These are phyloP conservation scores for Chlamydomonas sphaeroides DNA, from an alignment of 139 green algal species.

Conservation along the genomic window DNA sequence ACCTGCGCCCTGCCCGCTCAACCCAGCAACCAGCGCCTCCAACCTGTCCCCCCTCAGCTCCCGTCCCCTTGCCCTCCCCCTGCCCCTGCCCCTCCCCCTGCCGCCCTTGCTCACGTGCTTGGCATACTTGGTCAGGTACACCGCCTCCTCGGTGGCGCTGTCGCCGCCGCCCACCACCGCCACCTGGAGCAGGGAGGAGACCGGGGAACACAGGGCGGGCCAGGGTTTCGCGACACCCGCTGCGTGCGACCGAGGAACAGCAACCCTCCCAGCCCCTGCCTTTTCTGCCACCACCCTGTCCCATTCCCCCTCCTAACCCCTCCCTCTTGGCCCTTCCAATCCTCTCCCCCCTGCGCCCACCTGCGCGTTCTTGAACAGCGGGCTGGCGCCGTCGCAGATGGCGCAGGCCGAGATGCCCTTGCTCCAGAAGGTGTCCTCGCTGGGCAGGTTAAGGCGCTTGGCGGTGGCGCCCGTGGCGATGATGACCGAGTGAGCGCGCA, in stretches of 20 bases:
- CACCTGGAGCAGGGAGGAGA: no score
- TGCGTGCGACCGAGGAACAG: no score
- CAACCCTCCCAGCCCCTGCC: no score
- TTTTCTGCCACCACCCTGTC: no score
- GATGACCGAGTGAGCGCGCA: conserved; percentile 87
- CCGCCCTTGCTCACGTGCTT: conserved; percentile 65
- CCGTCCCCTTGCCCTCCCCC: not conserved
- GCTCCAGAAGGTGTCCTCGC: conserved; percentile 91
- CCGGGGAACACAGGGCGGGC: no score
- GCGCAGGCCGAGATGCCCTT: conserved; percentile 96
- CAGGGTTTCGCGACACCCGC: no score
- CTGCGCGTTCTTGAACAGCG: conserved; percentile 84
- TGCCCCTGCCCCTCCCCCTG: not conserved
- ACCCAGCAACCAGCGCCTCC: no score
- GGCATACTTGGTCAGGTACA: conserved; percentile 99
- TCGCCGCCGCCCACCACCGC: conserved; percentile 97
- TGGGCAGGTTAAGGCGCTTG: conserved; percentile 86
- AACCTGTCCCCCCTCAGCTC: no score
- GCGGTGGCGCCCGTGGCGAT: conserved; percentile 97
- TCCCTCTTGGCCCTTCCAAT: no score
- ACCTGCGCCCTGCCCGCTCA: no score
- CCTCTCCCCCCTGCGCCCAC: not conserved
- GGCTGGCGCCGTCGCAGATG: conserved; percentile 95
- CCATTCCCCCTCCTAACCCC: no score
- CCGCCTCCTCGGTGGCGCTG: conserved; percentile 93